Evolutionary conservation across 2,329 filamentous ascomycete genomes (phyloP).

Genomic region (Nigrospora oryzae): DNA sequence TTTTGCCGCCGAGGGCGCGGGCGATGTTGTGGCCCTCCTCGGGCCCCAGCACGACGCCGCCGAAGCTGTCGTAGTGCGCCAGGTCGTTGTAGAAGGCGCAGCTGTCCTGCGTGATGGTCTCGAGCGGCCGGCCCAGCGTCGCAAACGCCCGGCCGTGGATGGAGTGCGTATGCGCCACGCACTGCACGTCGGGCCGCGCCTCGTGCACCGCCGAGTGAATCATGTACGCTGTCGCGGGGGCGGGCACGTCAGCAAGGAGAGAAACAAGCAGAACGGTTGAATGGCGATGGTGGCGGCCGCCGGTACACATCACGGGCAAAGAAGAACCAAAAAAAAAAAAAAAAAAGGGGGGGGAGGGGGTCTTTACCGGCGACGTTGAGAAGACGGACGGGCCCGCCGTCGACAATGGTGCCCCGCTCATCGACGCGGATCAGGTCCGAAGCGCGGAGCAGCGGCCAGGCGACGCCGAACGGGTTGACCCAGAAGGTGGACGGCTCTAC

Average conservation of each 20-base stretch:
- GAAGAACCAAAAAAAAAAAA: too few species aligned
- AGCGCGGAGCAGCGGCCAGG: constrained; percentile 53
- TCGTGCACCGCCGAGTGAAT: constrained; percentile 45
- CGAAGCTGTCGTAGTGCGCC: constrained; percentile 38
- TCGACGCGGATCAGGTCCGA: constrained; percentile 62
- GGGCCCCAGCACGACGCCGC: constrained; percentile 41
- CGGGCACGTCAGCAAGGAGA: background rate
- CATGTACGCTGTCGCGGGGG: constrained; percentile 24
- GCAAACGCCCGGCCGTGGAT: constrained; percentile 51
- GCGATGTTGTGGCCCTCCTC: constrained; percentile 44
- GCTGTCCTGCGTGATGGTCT: constrained; percentile 53
- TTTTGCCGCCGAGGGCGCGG: constrained; percentile 35
- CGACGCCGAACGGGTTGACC: constrained; percentile 55
- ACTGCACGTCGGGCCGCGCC: constrained; percentile 44
- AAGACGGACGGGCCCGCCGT: constrained; percentile 40
- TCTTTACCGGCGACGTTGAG: constrained; percentile 20
- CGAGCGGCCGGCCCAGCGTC: constrained; percentile 49
- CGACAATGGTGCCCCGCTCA: constrained; percentile 51
- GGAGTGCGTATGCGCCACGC: constrained; percentile 46
- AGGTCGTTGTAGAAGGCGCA: constrained; percentile 31
- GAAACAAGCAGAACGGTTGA: too few species aligned
- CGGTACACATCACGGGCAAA: too few species aligned
- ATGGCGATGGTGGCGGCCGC: too few species aligned
- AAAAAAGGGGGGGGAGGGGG: background rate
- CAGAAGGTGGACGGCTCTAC: constrained; percentile 50